Conservation (phyloP, 306 rosid genomes). For the Trifolium fragiferum region DNA sequence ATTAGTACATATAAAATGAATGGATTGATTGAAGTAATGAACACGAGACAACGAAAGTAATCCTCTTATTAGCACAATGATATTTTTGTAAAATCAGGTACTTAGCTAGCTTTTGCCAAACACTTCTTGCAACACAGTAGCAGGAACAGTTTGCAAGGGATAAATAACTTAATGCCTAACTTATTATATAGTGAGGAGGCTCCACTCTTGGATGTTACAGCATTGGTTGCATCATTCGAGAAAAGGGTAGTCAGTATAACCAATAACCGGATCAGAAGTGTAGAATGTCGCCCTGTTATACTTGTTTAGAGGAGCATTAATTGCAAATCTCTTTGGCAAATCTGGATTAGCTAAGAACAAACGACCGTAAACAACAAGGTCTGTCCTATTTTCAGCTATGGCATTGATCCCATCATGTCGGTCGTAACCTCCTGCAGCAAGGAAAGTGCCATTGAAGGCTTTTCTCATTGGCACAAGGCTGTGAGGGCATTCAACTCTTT, state of each 20-base stretch:
- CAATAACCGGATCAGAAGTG: slow-evolving; percentile 52
- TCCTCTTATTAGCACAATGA: neutral
- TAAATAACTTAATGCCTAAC: too few species aligned
- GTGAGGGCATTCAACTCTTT: slow-evolving; percentile 36
- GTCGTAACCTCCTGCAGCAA: slow-evolving; percentile 61
- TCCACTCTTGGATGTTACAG: neutral
- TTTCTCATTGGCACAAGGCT: slow-evolving; percentile 61
- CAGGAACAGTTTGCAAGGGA: neutral
- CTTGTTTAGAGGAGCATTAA: slow-evolving; percentile 66
- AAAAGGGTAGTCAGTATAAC: slow-evolving; percentile 75
- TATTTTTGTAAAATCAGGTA: neutral
- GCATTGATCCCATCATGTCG: slow-evolving; percentile 59
- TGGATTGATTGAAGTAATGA: neutral
- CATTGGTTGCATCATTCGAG: slow-evolving; percentile 44
- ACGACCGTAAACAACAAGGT: slow-evolving; percentile 55
- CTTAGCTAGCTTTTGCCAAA: neutral
- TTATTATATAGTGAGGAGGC: neutral
- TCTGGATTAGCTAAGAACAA: slow-evolving; percentile 71
- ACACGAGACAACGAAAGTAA: neutral
- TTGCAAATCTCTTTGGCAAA: slow-evolving; percentile 68
- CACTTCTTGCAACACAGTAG: neutral
- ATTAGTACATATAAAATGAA: neutral
- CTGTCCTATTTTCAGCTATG: slow-evolving; percentile 50
- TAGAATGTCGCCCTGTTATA: slow-evolving; percentile 58
- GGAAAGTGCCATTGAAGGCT: slow-evolving; percentile 64